Conservation (phyloP, 345 rosid species). For the Heritiera littoralis region DNA sequence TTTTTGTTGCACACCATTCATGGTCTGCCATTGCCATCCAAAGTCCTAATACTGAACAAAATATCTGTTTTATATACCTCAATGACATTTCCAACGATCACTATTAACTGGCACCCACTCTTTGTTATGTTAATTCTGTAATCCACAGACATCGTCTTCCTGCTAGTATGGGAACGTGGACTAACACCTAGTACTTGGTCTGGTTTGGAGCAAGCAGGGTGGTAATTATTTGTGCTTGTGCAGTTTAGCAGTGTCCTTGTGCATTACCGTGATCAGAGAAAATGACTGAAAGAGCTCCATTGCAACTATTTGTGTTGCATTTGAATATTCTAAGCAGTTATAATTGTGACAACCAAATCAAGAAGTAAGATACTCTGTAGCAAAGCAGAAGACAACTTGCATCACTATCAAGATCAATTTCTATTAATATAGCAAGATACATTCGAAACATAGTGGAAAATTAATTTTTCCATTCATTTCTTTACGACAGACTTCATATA, state of each 20-base stretch:
- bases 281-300: constrained; percentile 27
- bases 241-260: constrained; percentile 14
- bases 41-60: neutral
- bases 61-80: constrained; percentile 11
- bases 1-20: no score
- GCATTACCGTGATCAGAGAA: constrained; percentile 32
- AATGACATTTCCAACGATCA: constrained; percentile 31
- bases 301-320: constrained; percentile 22
- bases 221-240: constrained; percentile 31
- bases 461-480: no score
- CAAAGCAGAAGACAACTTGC: no score
- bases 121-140: constrained; percentile 29
- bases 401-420: no score
- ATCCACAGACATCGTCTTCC: constrained; percentile 17
- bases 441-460: neutral
- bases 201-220: constrained; percentile 29
- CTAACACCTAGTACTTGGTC: constrained; percentile 29
- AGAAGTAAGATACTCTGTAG: no score
- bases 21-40: no score
- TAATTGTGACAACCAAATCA: no score
- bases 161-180: constrained; percentile 36
- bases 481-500: neutral
- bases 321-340: constrained; percentile 16
- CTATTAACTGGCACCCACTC: constrained; percentile 29
- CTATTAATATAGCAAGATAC: no score